Evolutionary conservation across 2,329 filamentous ascomycete species (phyloP).

Genomic region (Ceratocystis eucalypticola): DNA sequence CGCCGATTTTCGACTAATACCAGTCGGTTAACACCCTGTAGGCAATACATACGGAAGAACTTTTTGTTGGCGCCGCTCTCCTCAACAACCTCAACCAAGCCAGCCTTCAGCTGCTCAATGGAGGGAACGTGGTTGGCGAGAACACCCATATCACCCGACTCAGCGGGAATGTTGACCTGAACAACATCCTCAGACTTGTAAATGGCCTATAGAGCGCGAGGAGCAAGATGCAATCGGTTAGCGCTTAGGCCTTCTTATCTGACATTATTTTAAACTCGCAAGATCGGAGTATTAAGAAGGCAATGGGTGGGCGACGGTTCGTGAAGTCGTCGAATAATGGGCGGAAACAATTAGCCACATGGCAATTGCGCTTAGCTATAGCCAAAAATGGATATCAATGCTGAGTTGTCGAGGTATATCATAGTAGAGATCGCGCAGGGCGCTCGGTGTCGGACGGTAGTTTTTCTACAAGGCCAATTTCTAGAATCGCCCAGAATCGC

Average conservation of each 20-base stretch:
- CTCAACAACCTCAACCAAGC: constrained; percentile 88
- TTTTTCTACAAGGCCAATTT: background rate
- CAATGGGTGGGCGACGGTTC: background rate
- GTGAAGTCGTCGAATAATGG: background rate
- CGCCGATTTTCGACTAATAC: background rate
- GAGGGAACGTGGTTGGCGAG: constrained; percentile 97
- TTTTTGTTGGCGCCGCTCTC: constrained; percentile 83
- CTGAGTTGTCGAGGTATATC: background rate
- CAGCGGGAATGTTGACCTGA: constrained; percentile 97
- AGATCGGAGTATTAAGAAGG: background rate
- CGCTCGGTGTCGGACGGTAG: background rate
- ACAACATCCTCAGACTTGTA: constrained; percentile 59
- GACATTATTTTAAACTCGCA: constrained; percentile 4
- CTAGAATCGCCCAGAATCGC: background rate
- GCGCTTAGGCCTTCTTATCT: constrained; percentile 9
- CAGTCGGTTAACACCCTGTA: background rate
- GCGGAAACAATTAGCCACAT: background rate
- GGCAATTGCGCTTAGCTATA: background rate
- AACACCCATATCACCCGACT: constrained; percentile 98
- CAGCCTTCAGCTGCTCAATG: constrained; percentile 97
- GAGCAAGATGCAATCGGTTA: background rate
- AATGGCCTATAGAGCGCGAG: constrained; percentile 41
- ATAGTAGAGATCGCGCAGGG: constrained; percentile 6
- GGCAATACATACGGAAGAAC: constrained; percentile 74
- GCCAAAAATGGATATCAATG: no score